These are phyloP conservation scores for Aspergillus steynii DNA, from an alignment of 495 filamentous ascomycete species.

Conservation along the genomic window DNA sequence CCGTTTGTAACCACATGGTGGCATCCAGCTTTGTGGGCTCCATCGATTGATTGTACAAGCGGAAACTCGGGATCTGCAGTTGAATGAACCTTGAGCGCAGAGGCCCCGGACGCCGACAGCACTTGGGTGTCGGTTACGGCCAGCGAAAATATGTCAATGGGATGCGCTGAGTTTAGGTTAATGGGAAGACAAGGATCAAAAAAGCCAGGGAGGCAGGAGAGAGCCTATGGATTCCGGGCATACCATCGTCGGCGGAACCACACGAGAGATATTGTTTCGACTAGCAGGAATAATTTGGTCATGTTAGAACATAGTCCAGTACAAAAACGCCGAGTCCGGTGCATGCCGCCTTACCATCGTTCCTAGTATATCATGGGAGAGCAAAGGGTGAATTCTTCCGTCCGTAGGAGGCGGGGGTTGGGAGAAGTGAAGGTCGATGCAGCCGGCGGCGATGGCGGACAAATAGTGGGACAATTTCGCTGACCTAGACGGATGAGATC, in stretches of 20 bases:
- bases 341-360: neutral
- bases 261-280: slow-evolving; percentile 97
- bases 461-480: slow-evolving; percentile 10
- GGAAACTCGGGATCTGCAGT: slow-evolving; percentile 69
- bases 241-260: slow-evolving; percentile 86
- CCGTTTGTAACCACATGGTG: slow-evolving; percentile 78
- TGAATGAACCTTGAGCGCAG: slow-evolving; percentile 73
- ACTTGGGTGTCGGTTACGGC: slow-evolving; percentile 76
- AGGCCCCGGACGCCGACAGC: slow-evolving; percentile 80
- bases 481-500: slow-evolving; percentile 17
- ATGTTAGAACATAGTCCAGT: slow-evolving; percentile 4
- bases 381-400: neutral
- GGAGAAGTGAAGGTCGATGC: neutral
- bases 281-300: slow-evolving; percentile 44
- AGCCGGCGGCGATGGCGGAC: neutral
- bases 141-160: slow-evolving; percentile 85
- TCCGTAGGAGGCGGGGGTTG: slow-evolving; percentile 1
- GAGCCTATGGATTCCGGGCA: slow-evolving; percentile 17
- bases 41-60: slow-evolving; percentile 70
- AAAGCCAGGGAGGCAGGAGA: neutral
- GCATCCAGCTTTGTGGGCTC: slow-evolving; percentile 80
- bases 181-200: slow-evolving; percentile 3
- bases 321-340: slow-evolving; percentile 4
- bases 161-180: slow-evolving; percentile 63
- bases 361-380: slow-evolving; percentile 4